Evolutionary conservation across 306 rosid genomes (phyloP), one percentile per base, ranked within the genome.

Genomic region (Carpinus viminea): DNA sequence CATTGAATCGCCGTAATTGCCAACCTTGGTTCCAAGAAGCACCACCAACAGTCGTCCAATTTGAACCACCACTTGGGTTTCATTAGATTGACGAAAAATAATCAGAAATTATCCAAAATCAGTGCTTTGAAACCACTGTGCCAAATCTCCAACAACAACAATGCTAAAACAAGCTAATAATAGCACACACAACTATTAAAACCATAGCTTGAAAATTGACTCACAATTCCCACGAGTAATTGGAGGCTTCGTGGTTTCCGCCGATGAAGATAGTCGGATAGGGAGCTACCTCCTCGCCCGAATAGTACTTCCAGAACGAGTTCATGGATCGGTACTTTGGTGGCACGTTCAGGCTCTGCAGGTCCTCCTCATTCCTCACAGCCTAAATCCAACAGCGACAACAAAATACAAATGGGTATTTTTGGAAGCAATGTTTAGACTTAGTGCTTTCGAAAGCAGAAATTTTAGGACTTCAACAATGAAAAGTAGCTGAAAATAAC

Each of bases 241-340:
- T 95, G 78, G 98, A 92, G 2, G 98, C 98, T 86, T 95, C 97
- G 50, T 95, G 98, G 83, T 95, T 95, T 17, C 98, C 98, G 4
- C 98, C 98, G 43, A 95, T 91, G 87, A 95, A 95, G 71, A 95
- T 92, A 74, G 98, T 92, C 9, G 98, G 97, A 68, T 80, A 92
- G 0, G 97, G 98, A 46, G 98, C 98, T 56, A 91, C 75, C 82
- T 86, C 93, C 69, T 81, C 66, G 1, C 97, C 98, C 4, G 98
- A 91, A 82, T 90, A 95, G 80, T 95, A 92, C 88, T 92, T 95
- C 98, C 98, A 95, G 89, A 95, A 95, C 8, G 98, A 81, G 61
- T 92, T 88, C 93, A 95, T 92, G 56, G 88, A 6, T 24, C 87
- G 92, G 70, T 78, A 92, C 45, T 83, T 85, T 2, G 8, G 82